Evolutionary conservation across 257 asterid genomes (phyloP).

Genomic region (Anisodus tanguticus): DNA sequence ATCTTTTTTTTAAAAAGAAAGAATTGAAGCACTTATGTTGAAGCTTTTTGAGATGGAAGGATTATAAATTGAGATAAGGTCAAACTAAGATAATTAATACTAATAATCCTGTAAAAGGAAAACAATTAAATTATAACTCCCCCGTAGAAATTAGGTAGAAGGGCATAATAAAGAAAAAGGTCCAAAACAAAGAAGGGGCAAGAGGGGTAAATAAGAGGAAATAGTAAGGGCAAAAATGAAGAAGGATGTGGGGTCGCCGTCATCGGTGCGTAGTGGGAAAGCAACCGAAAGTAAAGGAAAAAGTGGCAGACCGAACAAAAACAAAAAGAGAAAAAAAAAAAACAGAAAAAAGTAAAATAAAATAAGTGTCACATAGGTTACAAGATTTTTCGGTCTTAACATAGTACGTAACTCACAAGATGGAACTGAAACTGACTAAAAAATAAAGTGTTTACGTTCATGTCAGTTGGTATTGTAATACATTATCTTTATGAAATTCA

Average conservation of each 20-base stretch:
- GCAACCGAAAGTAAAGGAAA: constrained; percentile 33
- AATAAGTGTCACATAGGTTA: not conserved
- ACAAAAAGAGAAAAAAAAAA: constrained; percentile 7
- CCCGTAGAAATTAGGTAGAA: constrained; percentile 2
- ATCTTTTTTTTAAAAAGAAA: not conserved
- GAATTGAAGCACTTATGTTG: not conserved
- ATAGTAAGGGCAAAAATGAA: not conserved
- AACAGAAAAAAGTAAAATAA: not conserved
- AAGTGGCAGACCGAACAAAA: constrained; percentile 39
- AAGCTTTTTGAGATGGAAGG: not conserved
- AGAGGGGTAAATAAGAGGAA: not conserved
- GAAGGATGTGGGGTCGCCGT: not conserved
- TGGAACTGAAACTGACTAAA: not conserved
- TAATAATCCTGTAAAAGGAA: not conserved
- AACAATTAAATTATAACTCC: not conserved
- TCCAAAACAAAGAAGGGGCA: not conserved
- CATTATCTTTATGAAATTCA: no score
- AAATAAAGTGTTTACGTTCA: not conserved
- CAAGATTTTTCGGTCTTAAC: no score
- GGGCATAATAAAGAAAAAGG: not conserved
- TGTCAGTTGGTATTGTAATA: not conserved
- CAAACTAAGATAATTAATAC: not conserved
- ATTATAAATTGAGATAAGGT: not conserved
- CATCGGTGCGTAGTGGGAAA: constrained; percentile 37
- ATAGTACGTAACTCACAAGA: no score